Percentiles rank a stretch among this genome's conserved stretches.
Evolutionary conservation across 2,329 filamentous ascomycete species (phyloP).

Genomic region (Talaromyces sp.): DNA sequence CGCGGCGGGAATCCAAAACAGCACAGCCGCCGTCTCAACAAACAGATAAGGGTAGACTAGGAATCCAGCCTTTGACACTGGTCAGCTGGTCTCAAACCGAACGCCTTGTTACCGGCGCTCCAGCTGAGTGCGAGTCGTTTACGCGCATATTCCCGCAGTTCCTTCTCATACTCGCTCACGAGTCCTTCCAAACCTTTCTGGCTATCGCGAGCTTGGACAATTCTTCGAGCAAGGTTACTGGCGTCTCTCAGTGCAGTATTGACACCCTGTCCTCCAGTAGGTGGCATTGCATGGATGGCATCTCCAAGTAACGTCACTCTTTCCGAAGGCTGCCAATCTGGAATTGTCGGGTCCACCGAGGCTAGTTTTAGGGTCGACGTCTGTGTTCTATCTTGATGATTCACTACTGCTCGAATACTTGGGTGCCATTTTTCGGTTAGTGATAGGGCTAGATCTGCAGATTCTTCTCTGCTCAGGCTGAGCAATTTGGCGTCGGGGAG

Average conservation of each 20-base stretch:
- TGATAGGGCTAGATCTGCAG: slow-evolving; percentile 17
- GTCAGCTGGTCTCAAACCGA: slow-evolving; percentile 19
- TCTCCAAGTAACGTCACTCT: slow-evolving; percentile 43
- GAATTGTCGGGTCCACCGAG: slow-evolving; percentile 29
- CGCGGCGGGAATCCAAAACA: too few species aligned
- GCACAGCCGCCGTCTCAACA: too few species aligned
- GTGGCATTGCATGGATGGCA: slow-evolving; percentile 44
- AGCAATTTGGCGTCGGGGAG: slow-evolving; percentile 15
- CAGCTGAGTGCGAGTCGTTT: slow-evolving; percentile 20
- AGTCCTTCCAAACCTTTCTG: not conserved
- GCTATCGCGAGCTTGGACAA: slow-evolving; percentile 14
- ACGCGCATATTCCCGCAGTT: slow-evolving; percentile 20
- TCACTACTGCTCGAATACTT: slow-evolving; percentile 22
- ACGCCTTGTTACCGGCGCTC: slow-evolving; percentile 21
- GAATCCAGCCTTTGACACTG: slow-evolving; percentile 17
- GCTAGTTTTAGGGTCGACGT: slow-evolving; percentile 31
- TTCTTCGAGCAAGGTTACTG: slow-evolving; percentile 30
- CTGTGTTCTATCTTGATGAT: slow-evolving; percentile 26
- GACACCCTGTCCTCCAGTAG: slow-evolving; percentile 43
- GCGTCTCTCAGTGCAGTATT: slow-evolving; percentile 44
- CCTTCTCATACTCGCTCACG: slow-evolving; percentile 19
- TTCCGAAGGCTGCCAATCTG: slow-evolving; percentile 27
- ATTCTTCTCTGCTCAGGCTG: slow-evolving; percentile 14
- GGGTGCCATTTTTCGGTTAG: slow-evolving; percentile 25
- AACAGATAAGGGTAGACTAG: not conserved